These are phyloP conservation scores for Botrytis aclada DNA, from an alignment of 2,329 filamentous ascomycete genomes.

Conservation along the genomic window DNA sequence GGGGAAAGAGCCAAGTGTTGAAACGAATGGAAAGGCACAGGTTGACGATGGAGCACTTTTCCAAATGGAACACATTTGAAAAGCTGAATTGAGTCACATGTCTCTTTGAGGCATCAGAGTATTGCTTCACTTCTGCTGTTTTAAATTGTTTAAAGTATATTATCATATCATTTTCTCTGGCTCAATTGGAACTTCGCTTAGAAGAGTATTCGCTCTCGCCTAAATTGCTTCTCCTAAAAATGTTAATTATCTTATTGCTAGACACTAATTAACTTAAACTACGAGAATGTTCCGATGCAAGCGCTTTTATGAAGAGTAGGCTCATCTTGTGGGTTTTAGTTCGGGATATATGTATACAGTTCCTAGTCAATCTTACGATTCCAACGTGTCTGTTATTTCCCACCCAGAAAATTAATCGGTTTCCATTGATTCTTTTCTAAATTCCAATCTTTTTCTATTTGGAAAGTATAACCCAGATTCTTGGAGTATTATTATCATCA, in stretches of 20 bases:
- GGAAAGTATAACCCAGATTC: too few species aligned
- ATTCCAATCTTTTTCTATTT: not conserved
- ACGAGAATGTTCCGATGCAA: not conserved
- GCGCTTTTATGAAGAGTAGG: not conserved
- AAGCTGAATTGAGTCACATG: not conserved
- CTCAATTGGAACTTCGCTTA: not conserved
- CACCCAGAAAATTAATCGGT: not conserved
- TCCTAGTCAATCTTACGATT: too few species aligned
- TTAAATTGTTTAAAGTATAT: not conserved
- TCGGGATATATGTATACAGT: too few species aligned
- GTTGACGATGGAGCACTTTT: constrained; percentile 21
- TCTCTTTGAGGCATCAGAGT: not conserved
- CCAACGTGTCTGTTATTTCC: not conserved
- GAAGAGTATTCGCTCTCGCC: not conserved
- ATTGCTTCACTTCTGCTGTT: too few species aligned
- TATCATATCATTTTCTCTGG: not conserved
- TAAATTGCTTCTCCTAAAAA: not conserved
- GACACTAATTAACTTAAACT: not conserved
- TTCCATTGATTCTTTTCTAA: not conserved
- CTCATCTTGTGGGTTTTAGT: not conserved
- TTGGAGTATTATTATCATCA: fast-evolving
- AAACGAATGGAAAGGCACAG: not conserved
- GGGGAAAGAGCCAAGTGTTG: constrained; percentile 1
- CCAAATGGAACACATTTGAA: constrained; percentile 20
- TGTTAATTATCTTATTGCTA: not conserved